Base-by-base conservation (phyloP, 441 rosid genomes). In the Syzygium syzygioides region DNA sequence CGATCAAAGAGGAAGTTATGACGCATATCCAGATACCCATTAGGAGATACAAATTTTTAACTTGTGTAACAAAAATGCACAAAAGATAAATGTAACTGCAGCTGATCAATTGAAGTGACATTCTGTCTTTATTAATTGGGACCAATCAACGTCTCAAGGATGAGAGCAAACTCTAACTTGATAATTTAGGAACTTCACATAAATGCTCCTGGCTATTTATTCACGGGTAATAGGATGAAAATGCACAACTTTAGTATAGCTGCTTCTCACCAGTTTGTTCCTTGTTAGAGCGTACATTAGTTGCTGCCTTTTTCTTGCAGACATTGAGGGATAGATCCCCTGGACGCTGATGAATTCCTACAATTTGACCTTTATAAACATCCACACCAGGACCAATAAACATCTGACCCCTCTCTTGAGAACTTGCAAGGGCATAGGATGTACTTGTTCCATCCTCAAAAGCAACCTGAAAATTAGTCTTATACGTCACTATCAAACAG, bases 251-350 rank as follows among this genome's bases (percentile, higher is more conserved):
- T n/a, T 64, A 26, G 18, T 54, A 76, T 59, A 76, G 87, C 62
- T 87, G 87, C 79, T 85, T 90, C 90, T 87, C 62, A 95, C 99
- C 99, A 91, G 99, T 92, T 91, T 90, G 93, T 88, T 96, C 99
- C 92, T 97, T 97, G 92, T 97, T 96, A 89, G 99, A 97, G 23
- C 99, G 97, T 32, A 96, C 90, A 87, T 97, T 98, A 55, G 99
- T 98, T 7, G 99, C 99, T 79, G 99, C 99, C 76, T 98, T 98
- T 92, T 97, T 98, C 96, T 96, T 98, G 91, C 99, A 98, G 79
- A 97, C 96, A 87, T 98, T 97, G 76, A 98, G 95, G 32, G 96
- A 93, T 84, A 97, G 92, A 91, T 98, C 99, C 15, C 99, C 99
- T 14, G 99, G 93, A 50, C 99, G 95, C 89, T 96, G 99, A 91